Percentiles rank a stretch among this genome's conserved stretches.
These are phyloP conservation scores for Cyclocybe cylindracea DNA, from an alignment of 768 basidiomycete genomes.

Conservation along the genomic window DNA sequence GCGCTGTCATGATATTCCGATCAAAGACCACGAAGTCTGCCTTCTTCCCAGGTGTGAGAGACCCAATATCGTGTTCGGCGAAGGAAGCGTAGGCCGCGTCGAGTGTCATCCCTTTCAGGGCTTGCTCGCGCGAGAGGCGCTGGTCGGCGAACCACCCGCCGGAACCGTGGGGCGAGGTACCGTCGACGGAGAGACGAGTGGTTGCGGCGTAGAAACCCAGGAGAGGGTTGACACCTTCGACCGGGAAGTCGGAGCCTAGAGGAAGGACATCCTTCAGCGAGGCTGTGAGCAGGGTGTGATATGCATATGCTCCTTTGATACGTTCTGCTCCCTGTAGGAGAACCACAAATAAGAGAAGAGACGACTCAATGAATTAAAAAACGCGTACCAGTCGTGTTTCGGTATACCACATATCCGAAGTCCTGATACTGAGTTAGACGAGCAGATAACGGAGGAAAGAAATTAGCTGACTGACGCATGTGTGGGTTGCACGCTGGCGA, in stretches of 20 bases:
- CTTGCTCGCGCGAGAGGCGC: conserved; percentile 76
- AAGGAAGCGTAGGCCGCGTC: conserved; percentile 91
- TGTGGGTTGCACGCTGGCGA: conserved; percentile 91
- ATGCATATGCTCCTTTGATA: conserved; percentile 89
- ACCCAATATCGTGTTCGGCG: conserved; percentile 69
- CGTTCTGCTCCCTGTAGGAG: conserved; percentile 68
- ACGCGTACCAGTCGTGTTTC: conserved; percentile 68
- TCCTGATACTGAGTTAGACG: conserved; percentile 38
- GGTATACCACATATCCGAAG: conserved; percentile 92
- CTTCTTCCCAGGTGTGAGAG: conserved; percentile 72
- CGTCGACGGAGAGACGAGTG: conserved; percentile 65
- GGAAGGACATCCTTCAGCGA: conserved; percentile 63
- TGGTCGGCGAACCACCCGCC: conserved; percentile 83
- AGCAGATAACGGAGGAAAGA: not conserved
- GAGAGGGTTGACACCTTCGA: conserved; percentile 88
- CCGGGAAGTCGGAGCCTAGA: conserved; percentile 92
- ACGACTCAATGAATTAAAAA: not conserved
- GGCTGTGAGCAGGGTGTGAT: conserved; percentile 63
- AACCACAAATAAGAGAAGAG: not conserved
- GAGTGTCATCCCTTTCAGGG: conserved; percentile 88
- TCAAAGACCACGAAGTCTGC: conserved; percentile 89
- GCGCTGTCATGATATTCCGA: conserved; percentile 74
- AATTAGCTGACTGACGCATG: conserved; percentile 62
- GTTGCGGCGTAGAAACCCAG: conserved; percentile 90
- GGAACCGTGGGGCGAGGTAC: conserved; percentile 79